These are phyloP conservation scores for Phytophthora sp. DNA, from an alignment of 352 stramenopile genomes.

Conservation along the genomic window DNA sequence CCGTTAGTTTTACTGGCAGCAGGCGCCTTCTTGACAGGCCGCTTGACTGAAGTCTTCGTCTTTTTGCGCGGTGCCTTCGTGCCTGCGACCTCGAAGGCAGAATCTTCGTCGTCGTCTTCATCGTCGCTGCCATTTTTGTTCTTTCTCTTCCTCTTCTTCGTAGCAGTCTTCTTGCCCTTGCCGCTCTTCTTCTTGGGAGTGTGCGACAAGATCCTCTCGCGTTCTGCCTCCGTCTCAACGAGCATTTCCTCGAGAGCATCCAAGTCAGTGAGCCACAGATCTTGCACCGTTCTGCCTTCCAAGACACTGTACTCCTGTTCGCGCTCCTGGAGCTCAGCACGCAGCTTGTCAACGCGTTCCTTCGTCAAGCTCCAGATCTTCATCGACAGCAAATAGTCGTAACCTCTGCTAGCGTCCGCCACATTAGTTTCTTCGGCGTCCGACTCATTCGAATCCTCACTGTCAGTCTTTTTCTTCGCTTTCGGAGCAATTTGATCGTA, in stretches of 20 bases:
- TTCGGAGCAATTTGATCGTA: slow-evolving; percentile 85
- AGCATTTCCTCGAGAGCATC: slow-evolving; percentile 87
- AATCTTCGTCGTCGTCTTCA: slow-evolving; percentile 68
- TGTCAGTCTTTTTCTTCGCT: slow-evolving; percentile 56
- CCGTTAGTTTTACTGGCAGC: slow-evolving; percentile 26
- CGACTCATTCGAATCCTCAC: slow-evolving; percentile 57
- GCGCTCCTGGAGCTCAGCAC: slow-evolving; percentile 86
- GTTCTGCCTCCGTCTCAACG: slow-evolving; percentile 65
- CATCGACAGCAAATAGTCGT: slow-evolving; percentile 97
- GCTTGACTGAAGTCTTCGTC: slow-evolving; percentile 48
- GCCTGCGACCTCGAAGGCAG: slow-evolving; percentile 58
- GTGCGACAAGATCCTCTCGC: slow-evolving; percentile 58
- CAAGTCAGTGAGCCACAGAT: slow-evolving; percentile 95
- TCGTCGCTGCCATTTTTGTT: slow-evolving; percentile 46
- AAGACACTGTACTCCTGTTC: slow-evolving; percentile 88
- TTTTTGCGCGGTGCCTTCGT: slow-evolving; percentile 46
- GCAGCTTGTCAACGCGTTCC: slow-evolving; percentile 93
- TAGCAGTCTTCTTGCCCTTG: slow-evolving; percentile 44
- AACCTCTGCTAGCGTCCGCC: slow-evolving; percentile 64
- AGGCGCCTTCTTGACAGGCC: slow-evolving; percentile 38
- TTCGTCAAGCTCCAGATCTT: slow-evolving; percentile 94
- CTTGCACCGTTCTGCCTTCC: slow-evolving; percentile 78
- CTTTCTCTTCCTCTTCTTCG: slow-evolving; percentile 61
- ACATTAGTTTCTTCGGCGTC: slow-evolving; percentile 54
- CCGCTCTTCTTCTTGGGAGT: slow-evolving; percentile 65